Evolutionary conservation across 352 stramenopile species (phyloP).

Genomic region (Globisporangium yorkense): DNA sequence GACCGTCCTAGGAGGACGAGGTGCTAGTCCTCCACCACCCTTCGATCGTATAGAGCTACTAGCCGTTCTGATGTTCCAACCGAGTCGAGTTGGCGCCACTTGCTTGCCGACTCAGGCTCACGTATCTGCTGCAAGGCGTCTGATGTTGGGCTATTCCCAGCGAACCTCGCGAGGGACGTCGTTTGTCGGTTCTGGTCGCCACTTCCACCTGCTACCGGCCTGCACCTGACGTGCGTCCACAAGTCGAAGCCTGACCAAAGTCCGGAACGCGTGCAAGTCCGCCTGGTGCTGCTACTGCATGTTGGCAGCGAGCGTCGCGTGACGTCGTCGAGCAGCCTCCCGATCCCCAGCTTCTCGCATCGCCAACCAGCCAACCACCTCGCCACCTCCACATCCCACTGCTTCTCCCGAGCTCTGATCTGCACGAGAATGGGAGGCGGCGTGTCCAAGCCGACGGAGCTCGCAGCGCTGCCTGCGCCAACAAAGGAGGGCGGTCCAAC

Average conservation of each 20-base stretch:
- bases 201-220: background rate
- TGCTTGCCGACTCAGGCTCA: too few relatives aligned
- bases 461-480: constrained; percentile 1
- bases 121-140: too few relatives aligned
- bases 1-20: too few relatives aligned
- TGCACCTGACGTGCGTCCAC: background rate
- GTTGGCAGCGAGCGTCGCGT: background rate
- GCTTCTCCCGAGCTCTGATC: too few relatives aligned
- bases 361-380: background rate
- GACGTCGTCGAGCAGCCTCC: background rate
- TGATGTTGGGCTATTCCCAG: background rate
- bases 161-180: background rate
- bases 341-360: too few relatives aligned
- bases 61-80: too few relatives aligned
- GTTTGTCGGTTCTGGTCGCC: background rate
- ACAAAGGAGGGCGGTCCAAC: background rate
- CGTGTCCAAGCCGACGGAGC: constrained; percentile 14
- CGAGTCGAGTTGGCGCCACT: too few relatives aligned
- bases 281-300: constrained; percentile 1
- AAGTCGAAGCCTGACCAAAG: background rate
- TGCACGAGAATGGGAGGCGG: constrained; percentile 29
- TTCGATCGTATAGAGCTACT: too few relatives aligned
- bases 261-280: background rate
- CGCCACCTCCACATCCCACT: too few relatives aligned
- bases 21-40: too few relatives aligned